phyloP scores from a whole-genome alignment of 768 basidiomycete species.

The Boletellus ananas region DNA sequence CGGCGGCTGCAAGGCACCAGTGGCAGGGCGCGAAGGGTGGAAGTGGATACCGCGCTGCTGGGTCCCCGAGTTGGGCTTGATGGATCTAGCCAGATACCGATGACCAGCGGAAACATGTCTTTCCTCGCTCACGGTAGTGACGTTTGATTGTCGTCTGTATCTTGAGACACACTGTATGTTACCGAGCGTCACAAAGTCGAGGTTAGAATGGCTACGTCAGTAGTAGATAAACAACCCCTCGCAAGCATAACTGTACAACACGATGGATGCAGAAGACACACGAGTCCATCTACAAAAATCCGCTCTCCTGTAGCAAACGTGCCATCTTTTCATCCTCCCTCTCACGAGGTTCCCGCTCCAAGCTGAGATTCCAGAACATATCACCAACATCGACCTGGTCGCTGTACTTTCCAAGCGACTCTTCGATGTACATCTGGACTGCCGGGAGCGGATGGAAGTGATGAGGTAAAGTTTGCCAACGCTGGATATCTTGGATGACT shows the following conservation, averaged over 20 bases:
- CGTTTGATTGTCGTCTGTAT: no score
- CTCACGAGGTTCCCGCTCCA: conserved; percentile 90
- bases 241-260: conserved; percentile 22
- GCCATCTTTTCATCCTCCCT: conserved; percentile 98
- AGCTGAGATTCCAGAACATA: conserved; percentile 79
- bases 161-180: no score
- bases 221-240: conserved; percentile 12
- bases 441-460: conserved; percentile 68
- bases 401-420: conserved; percentile 66
- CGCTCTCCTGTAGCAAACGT: conserved; percentile 80
- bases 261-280: conserved; percentile 1
- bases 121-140: no score
- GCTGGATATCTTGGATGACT: conserved; percentile 93
- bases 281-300: conserved; percentile 56
- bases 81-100: neutral
- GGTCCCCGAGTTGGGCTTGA: conserved; percentile 1
- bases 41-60: neutral
- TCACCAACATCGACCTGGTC: conserved; percentile 69
- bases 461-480: conserved; percentile 90
- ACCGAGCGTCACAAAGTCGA: neutral
- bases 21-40: conserved; percentile 5
- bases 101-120: neutral
- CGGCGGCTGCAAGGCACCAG: conserved; percentile 9
- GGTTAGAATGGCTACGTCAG: conserved; percentile 6
- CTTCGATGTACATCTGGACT: conserved; percentile 74